Base-by-base conservation (phyloP, 176 grass and related monocot species). In the Chloris gayana region DNA sequence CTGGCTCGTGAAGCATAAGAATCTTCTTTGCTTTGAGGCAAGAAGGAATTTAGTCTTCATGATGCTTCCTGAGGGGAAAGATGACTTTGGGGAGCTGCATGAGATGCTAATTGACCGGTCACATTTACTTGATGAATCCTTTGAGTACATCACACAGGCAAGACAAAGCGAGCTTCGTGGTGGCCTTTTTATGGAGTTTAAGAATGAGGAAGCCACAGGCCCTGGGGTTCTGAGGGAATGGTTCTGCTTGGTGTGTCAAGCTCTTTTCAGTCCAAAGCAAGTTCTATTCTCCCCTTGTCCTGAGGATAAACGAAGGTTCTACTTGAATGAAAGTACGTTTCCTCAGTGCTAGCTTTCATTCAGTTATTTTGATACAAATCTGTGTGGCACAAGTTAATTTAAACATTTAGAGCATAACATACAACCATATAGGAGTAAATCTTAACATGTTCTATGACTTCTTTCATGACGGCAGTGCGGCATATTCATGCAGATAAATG, bases 171-270 rank as follows among this genome's bases (percentile, higher is more conserved):
- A 91, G 60, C 83, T 99, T 81, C 97, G 50, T 15, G 83, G 91
- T 57, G 97, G 93, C 26, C 73, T 99, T 21, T 99, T 99, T 80
- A 93, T 99, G 92, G 97, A 99, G 86, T 99, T 99, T 82, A 99
- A 99, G 92, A 93, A 93, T 64, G 97, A 99, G 87, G 97, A 99
- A 76, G 97, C 97, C 37, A 99, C 97, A 19, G 97, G 97, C 45
- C 97, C 97, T 81, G 97, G 97, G 7, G 97, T 99, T 74, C 75
- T 99, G 46, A 95, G 97, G 71, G 97, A 99, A 78, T 99, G 97
- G 97, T 99, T 99, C 73, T 91, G 84, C 77, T 82, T 99, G 77
- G 89, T 99, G 72, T 99, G 91, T 47, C 82, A 85, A 82, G 91
- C 88, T 81, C 88, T 99, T 72, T 96, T 99, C 80, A 96, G 89